Conservation (phyloP, 441 rosid species). For the Eruca vesicaria region DNA sequence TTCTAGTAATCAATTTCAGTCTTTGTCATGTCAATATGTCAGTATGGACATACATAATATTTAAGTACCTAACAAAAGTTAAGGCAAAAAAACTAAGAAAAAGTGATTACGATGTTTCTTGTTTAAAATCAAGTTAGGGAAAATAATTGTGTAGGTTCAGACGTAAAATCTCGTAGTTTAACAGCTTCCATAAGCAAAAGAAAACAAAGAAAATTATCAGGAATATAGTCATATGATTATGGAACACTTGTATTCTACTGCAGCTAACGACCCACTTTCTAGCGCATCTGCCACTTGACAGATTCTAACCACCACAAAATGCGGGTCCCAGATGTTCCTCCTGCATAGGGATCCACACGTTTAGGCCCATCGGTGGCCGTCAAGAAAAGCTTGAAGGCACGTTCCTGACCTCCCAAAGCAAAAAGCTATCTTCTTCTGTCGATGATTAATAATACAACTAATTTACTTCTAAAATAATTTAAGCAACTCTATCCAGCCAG, state of each 20-base stretch:
- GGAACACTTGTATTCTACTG: slow-evolving; percentile 9
- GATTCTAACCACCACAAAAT: slow-evolving; percentile 24
- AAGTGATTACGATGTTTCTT: slow-evolving; percentile 7
- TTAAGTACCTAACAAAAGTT: neutral
- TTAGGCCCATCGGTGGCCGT: slow-evolving; percentile 18
- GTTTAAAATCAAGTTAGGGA: neutral
- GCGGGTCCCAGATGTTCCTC: slow-evolving; percentile 8
- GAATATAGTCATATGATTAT: neutral
- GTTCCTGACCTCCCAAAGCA: slow-evolving; percentile 19
- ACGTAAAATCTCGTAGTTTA: slow-evolving; percentile 6
- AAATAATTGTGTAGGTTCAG: neutral
- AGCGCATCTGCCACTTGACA: slow-evolving; percentile 9
- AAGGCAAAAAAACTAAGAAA: neutral
- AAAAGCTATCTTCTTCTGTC: slow-evolving; percentile 3
- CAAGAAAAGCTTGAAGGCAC: slow-evolving; percentile 19
- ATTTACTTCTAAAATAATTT: neutral
- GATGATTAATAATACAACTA: neutral
- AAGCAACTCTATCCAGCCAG: neutral
- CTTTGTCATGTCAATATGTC: neutral
- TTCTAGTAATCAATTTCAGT: neutral
- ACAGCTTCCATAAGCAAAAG: neutral
- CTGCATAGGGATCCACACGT: slow-evolving; percentile 7
- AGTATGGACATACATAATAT: neutral
- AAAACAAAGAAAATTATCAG: neutral
- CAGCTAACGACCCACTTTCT: slow-evolving; percentile 10